These are phyloP conservation scores for Arabis hirsuta DNA, from an alignment of 345 rosid species.

Conservation along the genomic window DNA sequence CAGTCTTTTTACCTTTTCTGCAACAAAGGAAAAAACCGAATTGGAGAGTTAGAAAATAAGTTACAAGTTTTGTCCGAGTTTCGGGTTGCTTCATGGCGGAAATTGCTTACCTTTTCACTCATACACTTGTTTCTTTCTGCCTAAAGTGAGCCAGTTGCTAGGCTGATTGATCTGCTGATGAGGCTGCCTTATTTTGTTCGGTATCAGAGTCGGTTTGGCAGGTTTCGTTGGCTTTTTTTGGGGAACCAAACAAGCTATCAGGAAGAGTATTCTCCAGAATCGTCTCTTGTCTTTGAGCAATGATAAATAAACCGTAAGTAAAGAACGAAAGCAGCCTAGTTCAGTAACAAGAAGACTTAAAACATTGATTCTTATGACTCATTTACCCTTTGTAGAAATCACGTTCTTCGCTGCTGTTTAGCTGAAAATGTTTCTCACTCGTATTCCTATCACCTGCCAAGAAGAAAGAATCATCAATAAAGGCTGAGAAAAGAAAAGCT, in stretches of 20 bases:
- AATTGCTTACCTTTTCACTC: conserved; percentile 26
- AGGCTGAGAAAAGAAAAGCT: neutral
- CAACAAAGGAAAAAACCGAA: neutral
- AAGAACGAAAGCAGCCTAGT: conserved; percentile 8
- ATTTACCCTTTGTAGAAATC: conserved; percentile 30
- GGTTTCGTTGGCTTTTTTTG: neutral
- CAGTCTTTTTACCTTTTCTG: conserved; percentile 36
- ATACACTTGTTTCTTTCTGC: conserved; percentile 13
- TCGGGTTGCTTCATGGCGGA: conserved; percentile 7
- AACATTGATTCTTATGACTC: conserved; percentile 1
- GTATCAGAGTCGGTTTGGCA: conserved; percentile 7
- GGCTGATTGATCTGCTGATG: conserved; percentile 24
- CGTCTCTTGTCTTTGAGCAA: conserved; percentile 34
- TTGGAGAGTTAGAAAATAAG: neutral
- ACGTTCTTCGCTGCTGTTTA: conserved; percentile 20
- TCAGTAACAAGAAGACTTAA: neutral
- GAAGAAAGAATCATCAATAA: neutral
- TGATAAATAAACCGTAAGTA: conserved; percentile 3
- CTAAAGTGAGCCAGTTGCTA: conserved; percentile 24
- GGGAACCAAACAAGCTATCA: conserved; percentile 41
- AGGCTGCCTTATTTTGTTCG: neutral
- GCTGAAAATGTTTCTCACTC: conserved; percentile 8
- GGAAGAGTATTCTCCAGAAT: conserved; percentile 35
- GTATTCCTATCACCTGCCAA: conserved; percentile 25
- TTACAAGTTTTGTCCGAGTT: neutral